These are phyloP conservation scores for Mucor indicus DNA, from an alignment of 371 early-diverging fungal genomes.

Conservation along the genomic window DNA sequence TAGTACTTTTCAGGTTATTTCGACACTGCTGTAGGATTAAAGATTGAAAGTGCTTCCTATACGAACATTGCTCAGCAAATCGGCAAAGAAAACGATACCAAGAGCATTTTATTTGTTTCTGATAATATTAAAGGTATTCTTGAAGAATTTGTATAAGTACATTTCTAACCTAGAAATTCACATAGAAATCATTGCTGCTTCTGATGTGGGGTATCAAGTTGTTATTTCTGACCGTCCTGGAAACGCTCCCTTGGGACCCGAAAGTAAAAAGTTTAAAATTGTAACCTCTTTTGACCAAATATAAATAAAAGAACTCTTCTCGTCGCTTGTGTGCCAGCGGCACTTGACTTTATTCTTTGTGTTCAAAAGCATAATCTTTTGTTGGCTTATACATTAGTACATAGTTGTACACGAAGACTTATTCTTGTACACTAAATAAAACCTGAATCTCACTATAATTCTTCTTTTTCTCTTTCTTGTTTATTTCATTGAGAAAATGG, in stretches of 20 bases:
- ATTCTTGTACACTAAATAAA: too few species aligned
- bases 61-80: conserved; percentile 69
- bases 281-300: conserved; percentile 43
- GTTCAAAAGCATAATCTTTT: too few species aligned
- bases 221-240: conserved; percentile 77
- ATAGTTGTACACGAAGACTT: too few species aligned
- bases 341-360: too few species aligned
- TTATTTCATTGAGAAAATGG: conserved; percentile 1
- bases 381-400: too few species aligned
- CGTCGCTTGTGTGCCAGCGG: too few species aligned
- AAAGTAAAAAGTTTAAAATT: conserved; percentile 30
- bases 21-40: conserved; percentile 84
- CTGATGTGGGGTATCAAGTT: conserved; percentile 68
- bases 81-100: conserved; percentile 37
- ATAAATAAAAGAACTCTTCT: conserved; percentile 1
- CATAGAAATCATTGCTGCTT: conserved; percentile 79
- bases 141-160: neutral
- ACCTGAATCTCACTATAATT: too few species aligned
- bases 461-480: neutral
- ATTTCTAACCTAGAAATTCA: neutral
- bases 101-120: conserved; percentile 74
- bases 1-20: conserved; percentile 84
- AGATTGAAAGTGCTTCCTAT: conserved; percentile 71
- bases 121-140: conserved; percentile 81
- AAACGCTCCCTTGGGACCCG: conserved; percentile 58